These are phyloP conservation scores for Kwoniella newhampshirensis DNA, from an alignment of 768 basidiomycete species.

Conservation along the genomic window DNA sequence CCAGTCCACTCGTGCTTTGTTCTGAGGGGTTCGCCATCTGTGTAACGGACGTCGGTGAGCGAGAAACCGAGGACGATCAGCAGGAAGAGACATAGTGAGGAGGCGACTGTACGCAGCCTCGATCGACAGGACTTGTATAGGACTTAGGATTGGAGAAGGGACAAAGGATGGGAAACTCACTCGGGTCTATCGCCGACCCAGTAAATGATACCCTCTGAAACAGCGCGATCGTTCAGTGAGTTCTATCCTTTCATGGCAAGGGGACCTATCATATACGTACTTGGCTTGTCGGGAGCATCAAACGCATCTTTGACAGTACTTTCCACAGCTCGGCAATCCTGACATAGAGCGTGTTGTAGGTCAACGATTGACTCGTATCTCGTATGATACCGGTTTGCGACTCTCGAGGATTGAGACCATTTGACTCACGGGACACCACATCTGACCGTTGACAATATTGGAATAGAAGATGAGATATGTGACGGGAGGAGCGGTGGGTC, in stretches of 20 bases:
- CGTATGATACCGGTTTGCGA: too few relatives aligned
- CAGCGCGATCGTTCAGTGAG: too few relatives aligned
- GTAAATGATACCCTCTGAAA: slow-evolving; percentile 45
- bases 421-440: slow-evolving; percentile 54
- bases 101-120: too few relatives aligned
- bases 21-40: slow-evolving; percentile 45
- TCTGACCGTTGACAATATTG: slow-evolving; percentile 44
- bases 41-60: background rate
- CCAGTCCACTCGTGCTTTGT: slow-evolving; percentile 42
- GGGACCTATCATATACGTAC: too few relatives aligned
- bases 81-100: too few relatives aligned
- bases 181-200: slow-evolving; percentile 45
- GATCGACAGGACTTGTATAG: too few relatives aligned
- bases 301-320: slow-evolving; percentile 38
- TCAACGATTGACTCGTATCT: too few relatives aligned
- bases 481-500: slow-evolving; percentile 40
- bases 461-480: slow-evolving; percentile 53
- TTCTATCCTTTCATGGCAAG: too few relatives aligned
- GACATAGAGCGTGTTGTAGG: background rate
- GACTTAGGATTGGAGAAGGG: too few relatives aligned
- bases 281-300: slow-evolving; percentile 45
- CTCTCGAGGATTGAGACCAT: too few relatives aligned
- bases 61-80: background rate
- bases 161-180: slow-evolving; percentile 25
- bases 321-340: slow-evolving; percentile 51